Conservation (phyloP, 192 early-diverging fungal species). For the Obelidium mucronatum region DNA sequence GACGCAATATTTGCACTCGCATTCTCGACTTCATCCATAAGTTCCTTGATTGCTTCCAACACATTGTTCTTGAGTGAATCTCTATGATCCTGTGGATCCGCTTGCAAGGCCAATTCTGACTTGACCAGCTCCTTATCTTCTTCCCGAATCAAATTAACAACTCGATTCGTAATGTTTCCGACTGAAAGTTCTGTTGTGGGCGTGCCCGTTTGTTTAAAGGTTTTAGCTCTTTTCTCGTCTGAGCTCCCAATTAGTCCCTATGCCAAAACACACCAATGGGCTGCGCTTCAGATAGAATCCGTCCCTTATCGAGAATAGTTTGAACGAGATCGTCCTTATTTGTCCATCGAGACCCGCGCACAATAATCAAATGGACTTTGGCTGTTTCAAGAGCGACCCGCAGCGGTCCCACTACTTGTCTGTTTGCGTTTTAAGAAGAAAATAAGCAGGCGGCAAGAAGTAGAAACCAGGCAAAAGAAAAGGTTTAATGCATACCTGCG, state of each 20-base stretch:
- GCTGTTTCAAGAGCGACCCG: conserved; percentile 71
- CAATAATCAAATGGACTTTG: conserved; percentile 75
- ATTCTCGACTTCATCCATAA: conserved; percentile 85
- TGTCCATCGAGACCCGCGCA: conserved; percentile 78
- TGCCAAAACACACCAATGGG: conserved; percentile 41
- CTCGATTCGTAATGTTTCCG: conserved; percentile 84
- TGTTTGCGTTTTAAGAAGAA: too few relatives aligned
- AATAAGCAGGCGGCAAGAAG: not conserved
- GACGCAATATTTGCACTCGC: conserved; percentile 80
- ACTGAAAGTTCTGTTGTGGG: conserved; percentile 88
- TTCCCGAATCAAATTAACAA: conserved; percentile 86
- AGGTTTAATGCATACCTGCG: conserved; percentile 35
- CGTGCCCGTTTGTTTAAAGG: too few relatives aligned
- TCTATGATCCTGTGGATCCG: conserved; percentile 17
- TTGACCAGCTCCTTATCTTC: conserved; percentile 34
- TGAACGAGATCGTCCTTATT: conserved; percentile 65
- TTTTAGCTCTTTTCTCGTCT: not conserved
- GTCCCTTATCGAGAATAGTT: conserved; percentile 74
- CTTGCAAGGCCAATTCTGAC: not conserved
- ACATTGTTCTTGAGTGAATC: conserved; percentile 76
- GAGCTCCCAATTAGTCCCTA: not conserved
- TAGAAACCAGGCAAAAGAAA: not conserved
- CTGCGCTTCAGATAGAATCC: conserved; percentile 75
- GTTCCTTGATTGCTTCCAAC: conserved; percentile 83
- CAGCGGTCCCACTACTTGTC: conserved; percentile 54